A percentile compares a stretch with the other conserved stretches of the same genome.
These are phyloP conservation scores for Dianthus caryophyllus DNA, from an alignment of 148 eudicot species.

Conservation along the genomic window DNA sequence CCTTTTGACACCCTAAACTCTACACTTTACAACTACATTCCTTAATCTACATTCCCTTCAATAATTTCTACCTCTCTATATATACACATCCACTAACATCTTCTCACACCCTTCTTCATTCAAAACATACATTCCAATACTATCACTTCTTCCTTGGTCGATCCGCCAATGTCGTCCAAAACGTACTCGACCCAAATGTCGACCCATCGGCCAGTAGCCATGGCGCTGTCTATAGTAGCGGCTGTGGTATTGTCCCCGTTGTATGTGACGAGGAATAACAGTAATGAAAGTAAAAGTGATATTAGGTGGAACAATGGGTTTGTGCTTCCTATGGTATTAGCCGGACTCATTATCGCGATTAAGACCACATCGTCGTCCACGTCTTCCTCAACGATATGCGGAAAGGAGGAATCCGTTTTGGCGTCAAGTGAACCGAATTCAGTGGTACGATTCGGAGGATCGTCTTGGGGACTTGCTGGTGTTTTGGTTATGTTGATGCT, in stretches of 20 bases:
- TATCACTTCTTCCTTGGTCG: slow-evolving; percentile 2
- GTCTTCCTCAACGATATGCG: slow-evolving; percentile 17
- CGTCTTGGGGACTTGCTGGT: slow-evolving; percentile 79
- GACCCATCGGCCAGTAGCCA: slow-evolving; percentile 57
- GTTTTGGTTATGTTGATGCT: slow-evolving; percentile 59
- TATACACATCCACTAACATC: slow-evolving; percentile 8
- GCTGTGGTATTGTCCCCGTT: slow-evolving; percentile 75
- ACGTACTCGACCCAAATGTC: slow-evolving; percentile 32
- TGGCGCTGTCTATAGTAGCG: slow-evolving; percentile 55
- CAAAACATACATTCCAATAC: not conserved
- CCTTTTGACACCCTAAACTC: slow-evolving; percentile 34
- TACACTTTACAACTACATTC: slow-evolving; percentile 43
- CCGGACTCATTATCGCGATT: slow-evolving; percentile 77
- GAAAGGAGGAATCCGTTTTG: slow-evolving; percentile 11
- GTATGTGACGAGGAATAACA: slow-evolving; percentile 33
- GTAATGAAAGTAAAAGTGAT: slow-evolving; percentile 33
- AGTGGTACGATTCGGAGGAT: slow-evolving; percentile 56
- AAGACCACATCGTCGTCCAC: slow-evolving; percentile 46
- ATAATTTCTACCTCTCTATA: slow-evolving; percentile 26
- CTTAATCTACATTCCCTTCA: slow-evolving; percentile 26
- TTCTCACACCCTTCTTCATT: slow-evolving; percentile 9
- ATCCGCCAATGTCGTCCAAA: slow-evolving; percentile 33
- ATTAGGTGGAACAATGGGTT: slow-evolving; percentile 62
- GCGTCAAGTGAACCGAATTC: slow-evolving; percentile 32
- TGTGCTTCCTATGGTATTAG: slow-evolving; percentile 67